Percentiles rank a stretch among this genome's conserved stretches.
phyloP scores from a whole-genome alignment of 306 rosid genomes.

The Herpetospermum pedunculosum region DNA sequence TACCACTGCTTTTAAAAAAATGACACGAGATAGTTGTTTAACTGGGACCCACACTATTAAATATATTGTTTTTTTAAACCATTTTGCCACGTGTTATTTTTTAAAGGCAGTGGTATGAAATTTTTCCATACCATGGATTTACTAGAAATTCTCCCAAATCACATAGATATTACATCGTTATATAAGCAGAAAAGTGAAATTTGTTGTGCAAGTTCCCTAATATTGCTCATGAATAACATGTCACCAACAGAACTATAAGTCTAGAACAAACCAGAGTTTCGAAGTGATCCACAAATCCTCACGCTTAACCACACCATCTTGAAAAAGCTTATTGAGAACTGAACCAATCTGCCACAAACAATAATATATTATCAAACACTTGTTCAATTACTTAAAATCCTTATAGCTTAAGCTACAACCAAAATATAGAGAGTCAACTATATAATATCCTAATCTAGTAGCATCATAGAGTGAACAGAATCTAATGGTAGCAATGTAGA shows the following conservation, averaged over 20 bases:
- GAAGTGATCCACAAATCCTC: constrained; percentile 91
- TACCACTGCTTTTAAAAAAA: too few species aligned
- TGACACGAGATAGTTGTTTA: too few species aligned
- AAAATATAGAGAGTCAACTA: neutral
- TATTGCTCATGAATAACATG: neutral
- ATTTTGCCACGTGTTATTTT: too few species aligned
- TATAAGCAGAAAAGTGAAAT: neutral
- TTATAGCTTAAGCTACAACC: neutral
- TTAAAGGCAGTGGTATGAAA: too few species aligned
- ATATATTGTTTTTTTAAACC: too few species aligned
- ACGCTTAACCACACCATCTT: constrained; percentile 62
- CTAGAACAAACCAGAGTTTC: constrained; percentile 52
- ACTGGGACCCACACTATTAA: too few species aligned
- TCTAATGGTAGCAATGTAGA: neutral
- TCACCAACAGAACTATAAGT: neutral
- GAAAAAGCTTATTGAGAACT: constrained; percentile 50
- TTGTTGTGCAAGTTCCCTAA: neutral
- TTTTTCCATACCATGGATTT: too few species aligned
- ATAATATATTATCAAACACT: neutral
- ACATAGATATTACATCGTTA: neutral
- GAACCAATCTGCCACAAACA: constrained; percentile 45
- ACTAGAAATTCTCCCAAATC: too few species aligned
- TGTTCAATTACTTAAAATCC: neutral
- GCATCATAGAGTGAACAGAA: neutral
- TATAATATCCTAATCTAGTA: neutral